Evolutionary conservation across 2,329 filamentous ascomycete genomes (phyloP).

Genomic region (Didymella pinodella): DNA sequence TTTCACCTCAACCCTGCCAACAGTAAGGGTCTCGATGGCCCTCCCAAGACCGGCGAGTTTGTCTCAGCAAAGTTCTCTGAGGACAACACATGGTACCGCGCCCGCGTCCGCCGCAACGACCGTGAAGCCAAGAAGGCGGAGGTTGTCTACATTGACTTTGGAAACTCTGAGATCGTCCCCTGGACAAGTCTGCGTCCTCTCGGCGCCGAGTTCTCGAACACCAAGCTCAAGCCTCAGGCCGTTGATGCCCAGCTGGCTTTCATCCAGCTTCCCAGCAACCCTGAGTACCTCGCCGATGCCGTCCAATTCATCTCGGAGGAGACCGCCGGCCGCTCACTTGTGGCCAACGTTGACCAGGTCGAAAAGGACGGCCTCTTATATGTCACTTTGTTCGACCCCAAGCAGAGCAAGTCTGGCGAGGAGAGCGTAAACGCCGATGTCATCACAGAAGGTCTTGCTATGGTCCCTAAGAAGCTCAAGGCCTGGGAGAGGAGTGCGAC

Average conservation of each 20-base stretch:
- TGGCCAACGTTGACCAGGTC: constrained; percentile 88
- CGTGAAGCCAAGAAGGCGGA: constrained; percentile 85
- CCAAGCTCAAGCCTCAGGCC: constrained; percentile 84
- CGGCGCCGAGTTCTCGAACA: constrained; percentile 77
- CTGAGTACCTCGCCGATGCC: constrained; percentile 80
- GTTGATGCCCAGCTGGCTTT: constrained; percentile 86
- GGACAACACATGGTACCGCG: constrained; percentile 94
- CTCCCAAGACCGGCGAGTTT: constrained; percentile 89
- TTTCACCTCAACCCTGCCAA: constrained; percentile 90
- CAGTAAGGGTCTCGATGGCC: constrained; percentile 72
- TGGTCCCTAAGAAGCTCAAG: constrained; percentile 92
- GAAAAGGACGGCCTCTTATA: constrained; percentile 83
- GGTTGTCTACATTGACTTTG: constrained; percentile 94
- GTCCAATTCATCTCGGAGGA: constrained; percentile 77
- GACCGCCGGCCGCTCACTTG: constrained; percentile 78
- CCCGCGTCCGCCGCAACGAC: constrained; percentile 89
- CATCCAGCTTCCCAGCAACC: constrained; percentile 81
- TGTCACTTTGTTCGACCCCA: constrained; percentile 86
- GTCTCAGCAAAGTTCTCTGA: constrained; percentile 90
- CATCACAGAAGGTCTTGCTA: constrained; percentile 81
- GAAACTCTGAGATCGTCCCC: constrained; percentile 87
- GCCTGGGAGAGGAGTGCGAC: constrained; percentile 83
- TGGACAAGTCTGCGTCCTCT: constrained; percentile 88
- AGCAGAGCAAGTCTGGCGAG: constrained; percentile 66
- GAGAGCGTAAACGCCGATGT: constrained; percentile 92